Evolutionary conservation across 176 grass and related monocot genomes (phyloP).

Genomic region (Carex myosuroides): DNA sequence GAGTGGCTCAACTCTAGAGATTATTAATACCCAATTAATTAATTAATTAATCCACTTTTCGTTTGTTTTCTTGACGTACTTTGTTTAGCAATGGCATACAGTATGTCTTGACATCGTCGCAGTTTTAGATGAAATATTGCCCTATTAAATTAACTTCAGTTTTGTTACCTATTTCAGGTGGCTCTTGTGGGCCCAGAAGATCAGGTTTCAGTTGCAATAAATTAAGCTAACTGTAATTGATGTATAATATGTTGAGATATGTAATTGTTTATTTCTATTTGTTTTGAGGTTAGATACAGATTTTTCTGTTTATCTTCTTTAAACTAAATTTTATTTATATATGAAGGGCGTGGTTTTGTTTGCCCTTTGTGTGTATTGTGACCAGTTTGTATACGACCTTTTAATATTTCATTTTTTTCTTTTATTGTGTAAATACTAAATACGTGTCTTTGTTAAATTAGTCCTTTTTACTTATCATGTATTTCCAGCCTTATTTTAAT

Average conservation of each 20-base stretch:
- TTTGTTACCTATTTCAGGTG: constrained; percentile 34
- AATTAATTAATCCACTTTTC: background rate
- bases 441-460: background rate
- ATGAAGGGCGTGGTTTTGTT: constrained; percentile 4
- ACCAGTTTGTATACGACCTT: constrained; percentile 40
- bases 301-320: constrained; percentile 18
- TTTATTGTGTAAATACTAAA: background rate
- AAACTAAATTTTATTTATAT: constrained; percentile 6
- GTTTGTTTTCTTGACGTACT: background rate
- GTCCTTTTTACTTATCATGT: too few relatives aligned
- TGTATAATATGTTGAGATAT: constrained; percentile 43
- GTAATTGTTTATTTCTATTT: constrained; percentile 30
- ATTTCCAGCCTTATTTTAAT: too few relatives aligned
- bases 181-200: constrained; percentile 55
- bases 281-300: constrained; percentile 27
- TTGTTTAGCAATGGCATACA: too few relatives aligned
- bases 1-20: background rate
- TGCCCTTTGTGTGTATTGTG: constrained; percentile 27
- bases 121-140: too few relatives aligned
- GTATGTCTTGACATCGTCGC: too few relatives aligned
- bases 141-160: too few relatives aligned
- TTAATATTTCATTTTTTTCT: background rate
- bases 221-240: constrained; percentile 14
- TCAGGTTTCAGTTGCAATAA: constrained; percentile 28
- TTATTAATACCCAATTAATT: background rate